A percentile compares a stretch with the other conserved stretches of the same genome.
Evolutionary conservation across 2,329 filamentous ascomycete species (phyloP).

Genomic region (Aspergillus latus): DNA sequence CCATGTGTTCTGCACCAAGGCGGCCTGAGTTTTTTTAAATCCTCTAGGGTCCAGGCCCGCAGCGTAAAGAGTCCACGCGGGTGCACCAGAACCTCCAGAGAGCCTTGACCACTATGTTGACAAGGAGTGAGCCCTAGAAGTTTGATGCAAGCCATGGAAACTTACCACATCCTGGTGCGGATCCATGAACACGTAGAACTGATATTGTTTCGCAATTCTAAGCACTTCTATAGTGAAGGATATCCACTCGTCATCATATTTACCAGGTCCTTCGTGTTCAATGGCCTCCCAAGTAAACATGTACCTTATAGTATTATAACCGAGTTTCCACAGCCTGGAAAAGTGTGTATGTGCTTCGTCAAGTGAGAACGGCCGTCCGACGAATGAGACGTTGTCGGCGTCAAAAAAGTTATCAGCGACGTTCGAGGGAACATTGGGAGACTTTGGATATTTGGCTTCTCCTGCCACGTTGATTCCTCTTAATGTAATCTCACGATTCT

Average conservation of each 20-base stretch:
- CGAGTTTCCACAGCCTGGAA: conserved; percentile 77
- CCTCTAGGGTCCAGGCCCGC: conserved; percentile 83
- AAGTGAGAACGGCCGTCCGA: conserved; percentile 77
- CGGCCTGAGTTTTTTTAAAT: conserved; percentile 84
- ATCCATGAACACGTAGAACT: conserved; percentile 97
- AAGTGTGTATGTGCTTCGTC: conserved; percentile 86
- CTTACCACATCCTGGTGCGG: conserved; percentile 94
- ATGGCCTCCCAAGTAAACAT: conserved; percentile 98
- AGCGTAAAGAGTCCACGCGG: conserved; percentile 97
- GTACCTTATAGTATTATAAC: conserved; percentile 95
- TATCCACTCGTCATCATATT: conserved; percentile 93
- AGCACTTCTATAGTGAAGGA: conserved; percentile 84
- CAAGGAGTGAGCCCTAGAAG: conserved; percentile 27
- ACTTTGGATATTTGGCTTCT: conserved; percentile 84
- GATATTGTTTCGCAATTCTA: conserved; percentile 80
- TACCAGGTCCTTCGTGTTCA: conserved; percentile 84
- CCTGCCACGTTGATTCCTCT: conserved; percentile 92
- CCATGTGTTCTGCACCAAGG: conserved; percentile 92
- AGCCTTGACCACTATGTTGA: conserved; percentile 78
- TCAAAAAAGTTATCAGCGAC: conserved; percentile 80
- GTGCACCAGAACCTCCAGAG: conserved; percentile 89
- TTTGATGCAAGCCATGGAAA: conserved; percentile 24
- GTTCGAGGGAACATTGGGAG: conserved; percentile 79
- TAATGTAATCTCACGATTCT: conserved; percentile 81
- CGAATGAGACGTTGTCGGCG: conserved; percentile 86